Evolutionary conservation across 2,329 filamentous ascomycete genomes (phyloP).

Genomic region (Colletotrichum tropicicola): DNA sequence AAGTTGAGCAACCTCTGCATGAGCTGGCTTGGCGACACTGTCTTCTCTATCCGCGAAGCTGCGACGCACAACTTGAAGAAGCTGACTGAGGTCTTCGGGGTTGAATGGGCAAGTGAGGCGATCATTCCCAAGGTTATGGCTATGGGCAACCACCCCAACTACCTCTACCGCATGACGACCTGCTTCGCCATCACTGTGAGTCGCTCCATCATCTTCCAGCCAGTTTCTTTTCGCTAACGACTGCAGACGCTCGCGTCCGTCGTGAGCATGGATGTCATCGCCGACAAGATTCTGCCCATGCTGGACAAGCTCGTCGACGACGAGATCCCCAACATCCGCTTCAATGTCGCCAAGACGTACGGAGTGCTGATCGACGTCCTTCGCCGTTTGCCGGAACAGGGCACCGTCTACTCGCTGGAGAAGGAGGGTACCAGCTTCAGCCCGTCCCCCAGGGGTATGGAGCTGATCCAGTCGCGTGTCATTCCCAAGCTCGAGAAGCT

Average conservation of each 20-base stretch:
- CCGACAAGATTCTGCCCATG: constrained; percentile 93
- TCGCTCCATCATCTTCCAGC: constrained; percentile 33
- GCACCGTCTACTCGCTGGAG: constrained; percentile 85
- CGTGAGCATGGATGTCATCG: constrained; percentile 92
- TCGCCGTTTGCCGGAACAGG: constrained; percentile 87
- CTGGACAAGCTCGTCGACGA: constrained; percentile 93
- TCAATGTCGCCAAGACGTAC: constrained; percentile 99
- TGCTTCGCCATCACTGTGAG: constrained; percentile 98
- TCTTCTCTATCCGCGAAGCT: constrained; percentile 98
- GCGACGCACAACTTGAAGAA: constrained; percentile 98
- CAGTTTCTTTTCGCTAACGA: constrained; percentile 35
- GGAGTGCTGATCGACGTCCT: constrained; percentile 89
- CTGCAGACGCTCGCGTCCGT: constrained; percentile 89
- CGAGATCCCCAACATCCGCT: constrained; percentile 98
- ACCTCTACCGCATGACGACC: constrained; percentile 99
- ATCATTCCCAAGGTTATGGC: constrained; percentile 99
- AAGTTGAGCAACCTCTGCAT: constrained; percentile 96
- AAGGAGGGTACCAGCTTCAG: constrained; percentile 72
- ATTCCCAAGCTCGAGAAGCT: constrained; percentile 93
- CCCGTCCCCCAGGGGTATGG: constrained; percentile 77
- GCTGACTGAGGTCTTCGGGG: constrained; percentile 97
- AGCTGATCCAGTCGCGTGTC: constrained; percentile 86
- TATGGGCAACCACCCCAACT: constrained; percentile 98
- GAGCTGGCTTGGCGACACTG: constrained; percentile 97
- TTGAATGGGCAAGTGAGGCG: constrained; percentile 95